phyloP scores from a whole-genome alignment of 1,139 yeast species.

The Debaryomyces subglobosus region DNA sequence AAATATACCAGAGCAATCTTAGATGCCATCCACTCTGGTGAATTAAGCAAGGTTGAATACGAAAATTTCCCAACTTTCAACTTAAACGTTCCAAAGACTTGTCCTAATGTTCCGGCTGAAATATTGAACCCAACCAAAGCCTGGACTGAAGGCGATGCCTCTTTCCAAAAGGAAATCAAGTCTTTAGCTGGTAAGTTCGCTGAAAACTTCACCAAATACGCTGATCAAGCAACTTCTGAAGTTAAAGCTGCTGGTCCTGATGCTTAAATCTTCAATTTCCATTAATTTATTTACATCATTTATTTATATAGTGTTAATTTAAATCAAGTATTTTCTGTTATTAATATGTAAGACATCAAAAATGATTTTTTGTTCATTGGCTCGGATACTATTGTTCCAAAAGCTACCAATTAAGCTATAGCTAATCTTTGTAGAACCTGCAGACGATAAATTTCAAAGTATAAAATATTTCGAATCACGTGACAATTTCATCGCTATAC shows the following conservation, averaged over 20 bases:
- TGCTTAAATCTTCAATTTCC: constrained; percentile 22
- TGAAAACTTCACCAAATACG: constrained; percentile 85
- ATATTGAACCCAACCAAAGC: constrained; percentile 85
- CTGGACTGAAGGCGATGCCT: constrained; percentile 75
- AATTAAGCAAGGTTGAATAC: constrained; percentile 75
- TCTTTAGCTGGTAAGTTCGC: constrained; percentile 77
- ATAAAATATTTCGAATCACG: too few species aligned
- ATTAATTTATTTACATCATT: constrained; percentile 2
- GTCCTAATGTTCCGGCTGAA: constrained; percentile 82
- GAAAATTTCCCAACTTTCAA: constrained; percentile 88
- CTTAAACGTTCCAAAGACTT: constrained; percentile 80
- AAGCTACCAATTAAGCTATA: too few species aligned
- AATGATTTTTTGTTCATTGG: too few species aligned
- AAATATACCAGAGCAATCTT: constrained; percentile 97
- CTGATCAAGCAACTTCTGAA: constrained; percentile 80
- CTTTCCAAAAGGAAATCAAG: constrained; percentile 70
- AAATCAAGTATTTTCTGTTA: constrained; percentile 5
- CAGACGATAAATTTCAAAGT: too few species aligned
- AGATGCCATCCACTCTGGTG: constrained; percentile 94
- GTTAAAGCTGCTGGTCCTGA: constrained; percentile 93
- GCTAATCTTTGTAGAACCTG: too few species aligned
- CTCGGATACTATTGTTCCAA: too few species aligned
- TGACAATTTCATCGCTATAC: neutral
- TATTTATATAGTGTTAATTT: neutral
- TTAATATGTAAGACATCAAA: neutral